Percentiles rank a stretch among this genome's conserved stretches.
phyloP scores from a whole-genome alignment of 768 basidiomycete species.

The Lyophyllum atratum region DNA sequence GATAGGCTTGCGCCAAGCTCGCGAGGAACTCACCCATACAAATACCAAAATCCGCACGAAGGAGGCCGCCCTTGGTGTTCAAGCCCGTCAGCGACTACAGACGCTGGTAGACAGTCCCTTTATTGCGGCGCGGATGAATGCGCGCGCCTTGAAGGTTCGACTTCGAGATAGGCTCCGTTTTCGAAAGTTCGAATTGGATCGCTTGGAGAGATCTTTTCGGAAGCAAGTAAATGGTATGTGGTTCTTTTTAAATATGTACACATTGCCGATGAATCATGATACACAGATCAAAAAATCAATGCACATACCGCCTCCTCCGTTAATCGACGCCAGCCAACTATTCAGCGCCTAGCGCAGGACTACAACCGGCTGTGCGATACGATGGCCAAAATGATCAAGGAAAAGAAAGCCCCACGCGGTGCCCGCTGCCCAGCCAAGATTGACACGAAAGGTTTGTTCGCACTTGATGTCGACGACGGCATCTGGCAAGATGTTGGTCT shows the following conservation, averaged over 20 bases:
- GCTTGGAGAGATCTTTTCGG: not conserved
- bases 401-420: constrained; percentile 16
- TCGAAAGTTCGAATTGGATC: not conserved
- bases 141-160: not conserved
- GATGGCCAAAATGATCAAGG: constrained; percentile 15
- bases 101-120: not conserved
- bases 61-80: not conserved
- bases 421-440: constrained; percentile 14
- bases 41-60: not conserved
- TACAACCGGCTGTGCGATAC: constrained; percentile 24
- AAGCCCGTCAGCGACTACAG: not conserved
- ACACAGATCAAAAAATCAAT: not conserved
- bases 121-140: not conserved
- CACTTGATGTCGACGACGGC: constrained; percentile 28
- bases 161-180: not conserved
- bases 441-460: constrained; percentile 17
- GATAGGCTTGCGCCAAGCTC: not conserved
- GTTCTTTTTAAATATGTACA: not conserved
- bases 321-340: not conserved
- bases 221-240: not conserved
- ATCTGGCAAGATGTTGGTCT: constrained; percentile 33
- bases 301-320: not conserved
- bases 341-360: constrained; percentile 5
- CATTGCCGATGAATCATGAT: not conserved
- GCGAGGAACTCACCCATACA: not conserved